phyloP scores from a whole-genome alignment of 1,284 basidiomycete genomes.

The Microstroma glucosiphilum region DNA sequence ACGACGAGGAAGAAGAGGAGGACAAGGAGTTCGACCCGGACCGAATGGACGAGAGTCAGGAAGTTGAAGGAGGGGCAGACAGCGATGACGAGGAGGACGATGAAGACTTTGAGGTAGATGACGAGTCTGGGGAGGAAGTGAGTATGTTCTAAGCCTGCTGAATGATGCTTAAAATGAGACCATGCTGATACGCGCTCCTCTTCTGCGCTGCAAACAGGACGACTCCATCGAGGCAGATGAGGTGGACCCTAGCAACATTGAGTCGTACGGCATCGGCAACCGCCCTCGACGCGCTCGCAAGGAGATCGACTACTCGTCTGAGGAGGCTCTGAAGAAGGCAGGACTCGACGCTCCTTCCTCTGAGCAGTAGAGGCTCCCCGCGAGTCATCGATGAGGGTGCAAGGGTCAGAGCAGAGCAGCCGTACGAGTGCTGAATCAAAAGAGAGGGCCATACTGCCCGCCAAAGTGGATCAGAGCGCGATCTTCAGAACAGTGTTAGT shows the following conservation, averaged over 20 bases:
- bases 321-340: constrained; percentile 35
- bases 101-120: neutral
- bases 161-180: neutral
- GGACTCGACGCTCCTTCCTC: constrained; percentile 18
- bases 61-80: constrained; percentile 1
- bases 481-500: no score
- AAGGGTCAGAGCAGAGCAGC: no score
- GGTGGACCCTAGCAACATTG: constrained; percentile 20
- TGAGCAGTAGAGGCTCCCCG: no score
- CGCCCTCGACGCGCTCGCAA: constrained; percentile 28
- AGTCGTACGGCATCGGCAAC: constrained; percentile 17
- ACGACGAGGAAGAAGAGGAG: constrained; percentile 13
- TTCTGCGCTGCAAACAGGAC: neutral
- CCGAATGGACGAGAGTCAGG: neutral
- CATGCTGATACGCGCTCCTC: neutral
- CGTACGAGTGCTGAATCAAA: no score
- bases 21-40: constrained; percentile 9
- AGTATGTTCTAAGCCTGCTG: neutral
- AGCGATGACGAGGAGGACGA: constrained; percentile 14
- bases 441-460: no score
- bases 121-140: neutral
- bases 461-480: no score
- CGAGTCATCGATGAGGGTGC: no score
- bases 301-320: constrained; percentile 34
- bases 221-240: constrained; percentile 12